A percentile compares a stretch with the other conserved stretches of the same genome.
phyloP scores from a whole-genome alignment of 148 eudicot species.

The Arbutus unedo region DNA sequence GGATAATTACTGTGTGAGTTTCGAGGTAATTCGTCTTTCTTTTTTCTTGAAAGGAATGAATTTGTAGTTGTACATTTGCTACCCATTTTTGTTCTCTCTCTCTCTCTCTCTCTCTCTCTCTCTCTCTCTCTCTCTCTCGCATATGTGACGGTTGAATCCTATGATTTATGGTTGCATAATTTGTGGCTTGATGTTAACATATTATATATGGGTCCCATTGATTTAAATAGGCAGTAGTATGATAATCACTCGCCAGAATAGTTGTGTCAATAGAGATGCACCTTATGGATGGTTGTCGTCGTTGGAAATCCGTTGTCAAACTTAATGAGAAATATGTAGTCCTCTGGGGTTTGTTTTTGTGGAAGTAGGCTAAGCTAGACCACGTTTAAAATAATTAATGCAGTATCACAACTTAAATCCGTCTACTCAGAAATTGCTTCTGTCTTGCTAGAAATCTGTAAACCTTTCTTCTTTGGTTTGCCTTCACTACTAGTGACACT shows the following conservation, averaged over 20 bases:
- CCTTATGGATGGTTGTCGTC: not conserved
- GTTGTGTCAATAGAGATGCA: not conserved
- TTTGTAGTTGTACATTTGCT: not conserved
- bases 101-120: not conserved
- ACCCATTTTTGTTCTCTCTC: not conserved
- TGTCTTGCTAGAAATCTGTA: not conserved
- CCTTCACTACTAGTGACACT: not conserved
- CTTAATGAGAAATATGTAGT: not conserved
- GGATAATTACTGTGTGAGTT: slow-evolving; percentile 42
- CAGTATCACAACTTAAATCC: not conserved
- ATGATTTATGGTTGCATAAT: not conserved
- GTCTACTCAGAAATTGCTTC: not conserved
- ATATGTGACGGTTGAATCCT: not conserved
- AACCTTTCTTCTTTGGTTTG: not conserved
- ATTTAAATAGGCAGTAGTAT: not conserved
- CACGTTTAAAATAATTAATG: not conserved
- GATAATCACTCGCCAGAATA: not conserved
- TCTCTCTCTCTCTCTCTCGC: not conserved
- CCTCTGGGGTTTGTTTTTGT: not conserved
- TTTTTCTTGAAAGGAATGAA: not conserved
- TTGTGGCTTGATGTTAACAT: not conserved
- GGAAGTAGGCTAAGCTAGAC: not conserved
- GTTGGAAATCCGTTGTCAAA: not conserved
- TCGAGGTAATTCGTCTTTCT: slow-evolving; percentile 8
- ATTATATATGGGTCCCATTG: not conserved